Percentiles rank a stretch among this genome's conserved stretches.
phyloP scores from a whole-genome alignment of 345 rosid species.

The Bretschneidera sinensis region DNA sequence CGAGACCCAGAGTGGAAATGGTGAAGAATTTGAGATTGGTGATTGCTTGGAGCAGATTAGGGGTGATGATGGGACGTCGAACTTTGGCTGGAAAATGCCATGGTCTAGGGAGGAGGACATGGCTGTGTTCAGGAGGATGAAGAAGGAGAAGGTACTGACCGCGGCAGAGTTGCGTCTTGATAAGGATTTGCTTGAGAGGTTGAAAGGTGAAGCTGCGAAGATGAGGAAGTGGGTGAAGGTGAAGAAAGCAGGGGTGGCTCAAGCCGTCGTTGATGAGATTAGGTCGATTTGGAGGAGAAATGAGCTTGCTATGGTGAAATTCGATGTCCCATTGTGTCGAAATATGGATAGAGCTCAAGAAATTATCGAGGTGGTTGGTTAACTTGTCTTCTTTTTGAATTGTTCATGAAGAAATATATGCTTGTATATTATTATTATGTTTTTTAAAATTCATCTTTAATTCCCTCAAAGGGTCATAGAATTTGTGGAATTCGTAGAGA shows the following conservation, averaged over 20 bases:
- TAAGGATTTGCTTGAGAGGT: slow-evolving; percentile 41
- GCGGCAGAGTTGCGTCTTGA: slow-evolving; percentile 56
- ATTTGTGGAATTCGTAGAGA: not conserved
- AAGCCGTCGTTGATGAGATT: slow-evolving; percentile 55
- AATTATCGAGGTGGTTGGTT: slow-evolving; percentile 57
- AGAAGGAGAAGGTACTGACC: slow-evolving; percentile 48
- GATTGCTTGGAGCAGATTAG: slow-evolving; percentile 24
- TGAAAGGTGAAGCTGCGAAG: slow-evolving; percentile 53
- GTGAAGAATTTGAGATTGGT: slow-evolving; percentile 27
- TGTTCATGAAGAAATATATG: not conserved
- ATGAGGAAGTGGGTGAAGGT: slow-evolving; percentile 86
- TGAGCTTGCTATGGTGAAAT: slow-evolving; percentile 74
- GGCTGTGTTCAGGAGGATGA: slow-evolving; percentile 45
- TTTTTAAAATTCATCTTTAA: not conserved
- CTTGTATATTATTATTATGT: not conserved
- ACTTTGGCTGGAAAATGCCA: slow-evolving; percentile 48
- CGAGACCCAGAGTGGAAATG: slow-evolving; percentile 14
- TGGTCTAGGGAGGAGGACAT: slow-evolving; percentile 58
- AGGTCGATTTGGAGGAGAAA: slow-evolving; percentile 43
- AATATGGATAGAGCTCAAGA: slow-evolving; percentile 89
- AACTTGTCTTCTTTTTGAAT: not conserved
- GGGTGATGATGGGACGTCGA: slow-evolving; percentile 10
- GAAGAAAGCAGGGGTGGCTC: slow-evolving; percentile 78
- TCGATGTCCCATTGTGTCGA: slow-evolving; percentile 61
- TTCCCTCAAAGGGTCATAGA: not conserved